These are phyloP conservation scores for Ophiostoma ips DNA, from an alignment of 2,329 filamentous ascomycete species.

Conservation along the genomic window DNA sequence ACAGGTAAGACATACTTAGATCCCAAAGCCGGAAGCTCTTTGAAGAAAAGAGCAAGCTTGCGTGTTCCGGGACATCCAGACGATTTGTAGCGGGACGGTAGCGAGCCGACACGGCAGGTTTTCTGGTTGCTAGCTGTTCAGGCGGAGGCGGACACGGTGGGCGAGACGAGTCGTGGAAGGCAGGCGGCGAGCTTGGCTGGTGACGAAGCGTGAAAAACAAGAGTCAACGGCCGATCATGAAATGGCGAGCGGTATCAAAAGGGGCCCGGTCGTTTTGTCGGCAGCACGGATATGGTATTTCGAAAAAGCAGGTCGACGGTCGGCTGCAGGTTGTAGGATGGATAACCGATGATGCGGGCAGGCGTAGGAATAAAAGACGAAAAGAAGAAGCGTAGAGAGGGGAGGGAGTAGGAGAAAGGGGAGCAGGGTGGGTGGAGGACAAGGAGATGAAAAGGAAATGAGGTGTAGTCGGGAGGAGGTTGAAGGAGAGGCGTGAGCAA, in stretches of 20 bases:
- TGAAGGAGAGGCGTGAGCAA: no score
- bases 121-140: not conserved
- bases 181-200: not conserved
- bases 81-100: not conserved
- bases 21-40: slow-evolving; percentile 9
- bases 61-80: slow-evolving; percentile 9
- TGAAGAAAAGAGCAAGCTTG: slow-evolving; percentile 7
- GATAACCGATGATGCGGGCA: not conserved
- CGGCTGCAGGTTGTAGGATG: not conserved
- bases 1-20: slow-evolving; percentile 6
- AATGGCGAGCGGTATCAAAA: not conserved
- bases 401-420: not conserved
- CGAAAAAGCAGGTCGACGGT: not conserved
- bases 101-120: not conserved
- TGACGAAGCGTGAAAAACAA: not conserved
- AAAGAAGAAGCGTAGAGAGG: not conserved
- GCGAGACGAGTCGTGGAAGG: not conserved
- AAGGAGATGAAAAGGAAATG: slow-evolving; percentile 3
- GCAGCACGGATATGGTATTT: slow-evolving; percentile 1
- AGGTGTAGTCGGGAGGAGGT: not conserved
- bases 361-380: not conserved
- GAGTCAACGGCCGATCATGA: not conserved
- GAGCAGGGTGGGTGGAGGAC: not conserved
- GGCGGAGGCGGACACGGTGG: not conserved
- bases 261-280: not conserved